phyloP scores from a whole-genome alignment of 768 basidiomycete genomes.

The Cystofilobasidium capitatum region DNA sequence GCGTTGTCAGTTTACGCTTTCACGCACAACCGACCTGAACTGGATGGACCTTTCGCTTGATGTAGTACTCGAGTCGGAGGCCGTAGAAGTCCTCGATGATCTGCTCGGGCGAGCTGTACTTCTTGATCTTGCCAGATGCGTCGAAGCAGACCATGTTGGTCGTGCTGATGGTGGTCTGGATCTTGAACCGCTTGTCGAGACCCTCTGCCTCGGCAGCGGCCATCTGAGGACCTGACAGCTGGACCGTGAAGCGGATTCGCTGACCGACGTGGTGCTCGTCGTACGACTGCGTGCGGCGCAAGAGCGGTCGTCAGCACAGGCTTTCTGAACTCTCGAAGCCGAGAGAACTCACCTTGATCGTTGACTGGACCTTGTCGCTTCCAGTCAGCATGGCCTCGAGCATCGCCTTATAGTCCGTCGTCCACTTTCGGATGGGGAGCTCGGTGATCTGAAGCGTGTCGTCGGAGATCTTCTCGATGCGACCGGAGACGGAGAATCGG shows the following conservation, averaged over 20 bases:
- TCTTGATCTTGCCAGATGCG: slow-evolving; percentile 88
- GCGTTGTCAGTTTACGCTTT: background rate
- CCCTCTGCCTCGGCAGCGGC: slow-evolving; percentile 84
- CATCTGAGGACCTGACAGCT: slow-evolving; percentile 67
- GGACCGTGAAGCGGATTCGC: slow-evolving; percentile 78
- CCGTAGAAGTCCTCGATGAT: slow-evolving; percentile 91
- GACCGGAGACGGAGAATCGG: slow-evolving; percentile 73
- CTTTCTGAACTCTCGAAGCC: too few relatives aligned
- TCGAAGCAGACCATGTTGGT: slow-evolving; percentile 99
- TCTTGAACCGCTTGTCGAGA: slow-evolving; percentile 80
- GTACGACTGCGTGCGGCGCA: slow-evolving; percentile 59
- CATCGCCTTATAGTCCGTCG: slow-evolving; percentile 80
- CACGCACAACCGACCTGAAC: background rate
- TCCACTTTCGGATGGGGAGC: slow-evolving; percentile 92
- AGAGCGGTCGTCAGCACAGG: too few relatives aligned
- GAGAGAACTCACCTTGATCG: slow-evolving; percentile 70
- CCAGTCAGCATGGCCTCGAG: slow-evolving; percentile 73
- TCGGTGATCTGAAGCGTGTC: slow-evolving; percentile 92
- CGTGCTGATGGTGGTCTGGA: slow-evolving; percentile 71
- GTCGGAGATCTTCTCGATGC: slow-evolving; percentile 64
- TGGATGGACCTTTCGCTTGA: slow-evolving; percentile 74
- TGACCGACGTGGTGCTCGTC: slow-evolving; percentile 91
- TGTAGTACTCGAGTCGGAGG: slow-evolving; percentile 76
- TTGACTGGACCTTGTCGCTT: slow-evolving; percentile 63
- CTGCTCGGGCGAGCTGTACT: slow-evolving; percentile 78